Base-by-base conservation (phyloP, 108 stramenopile species). In the Cyclotella baltica region DNA sequence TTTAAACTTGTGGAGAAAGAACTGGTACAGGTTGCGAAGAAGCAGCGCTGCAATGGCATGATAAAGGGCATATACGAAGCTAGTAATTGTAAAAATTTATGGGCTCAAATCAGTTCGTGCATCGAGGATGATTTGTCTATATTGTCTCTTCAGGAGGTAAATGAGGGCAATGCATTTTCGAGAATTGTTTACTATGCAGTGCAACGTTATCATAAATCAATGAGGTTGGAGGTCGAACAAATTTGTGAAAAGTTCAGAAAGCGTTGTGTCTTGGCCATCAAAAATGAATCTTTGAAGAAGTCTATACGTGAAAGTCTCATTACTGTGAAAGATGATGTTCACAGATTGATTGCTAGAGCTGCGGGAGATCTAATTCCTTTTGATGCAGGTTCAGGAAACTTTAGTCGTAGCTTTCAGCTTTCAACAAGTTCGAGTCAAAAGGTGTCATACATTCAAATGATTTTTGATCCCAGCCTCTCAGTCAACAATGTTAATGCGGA, bases 101-200 rank as follows among this genome's bases (percentile, higher is more conserved):
- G 51, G 51, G 11, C 51, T 52, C 51, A 19, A 10, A 52, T 52
- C 18, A 52, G 51, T n/a, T 52, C 51, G 4, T 52, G 51, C 51
- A 52, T 52, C 19, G 19, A 52, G 51, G 51, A 52, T n/a, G 51
- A 52, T 52, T n/a, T n/a, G n/a, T n/a, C 51, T 52, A n/a, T 52
- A n/a, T n/a, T 52, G 4, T n/a, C 11, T 19, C 51, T 52, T n/a
- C 18, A 52, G n/a, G 51, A 52, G 51, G n/a, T 52, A 13, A 52
- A 52, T n/a, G n/a, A n/a, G 11, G 51, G 51, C 18, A 52, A 52
- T 13, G 4, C n/a, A n/a, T 52, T 52, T 52, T 52, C 51, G 4
- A 10, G 51, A 19, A 52, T 52, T 4, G 51, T 52, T 4, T 52
- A 52, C n/a, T 20, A 19, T n/a, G 51, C 11, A 19, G 18, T 52